Base-by-base conservation (phyloP, 768 basidiomycete genomes). In the Ramaria sp. region DNA sequence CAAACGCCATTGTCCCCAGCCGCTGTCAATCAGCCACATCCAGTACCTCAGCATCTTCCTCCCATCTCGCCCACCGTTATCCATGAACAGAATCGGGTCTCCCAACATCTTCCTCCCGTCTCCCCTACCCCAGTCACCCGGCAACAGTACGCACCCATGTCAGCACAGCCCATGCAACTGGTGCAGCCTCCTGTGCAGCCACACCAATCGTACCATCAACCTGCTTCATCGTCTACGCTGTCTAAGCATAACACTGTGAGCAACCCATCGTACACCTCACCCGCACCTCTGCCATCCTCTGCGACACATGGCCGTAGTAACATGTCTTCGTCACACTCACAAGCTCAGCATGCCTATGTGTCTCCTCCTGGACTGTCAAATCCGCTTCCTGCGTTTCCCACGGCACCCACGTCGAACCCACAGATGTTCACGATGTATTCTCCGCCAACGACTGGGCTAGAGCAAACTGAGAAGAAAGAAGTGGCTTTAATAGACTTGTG, bases 381-480 rank as follows among this genome's bases (percentile, higher is more conserved):
- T 33, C 53, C 67, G 30, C 67, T 87, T 6, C 79, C 85, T 0
- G 75, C 77, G 52, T 87, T 88, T 68, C 87, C 87, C 0, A 72
- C 71, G 30, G 86, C 72, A 6, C 87, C 86, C 5, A 84, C 82
- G 4, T 70, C 71, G 12, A 67, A 73, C 7, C 84, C 86, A 1
- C 80, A 82, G 64, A 53, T 72, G 5, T 80, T 77, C 66, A 68
- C 77, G 27, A 60, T 75, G 65, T 81, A 83, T 62, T 71, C 68
- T 9, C 67, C 78, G 4, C 71, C 81, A 17, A 71, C 79, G 4
- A 66, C 71, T 39, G 76, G 71, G 6, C 66, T 78, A n/a, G 72
- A 73, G 38, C 78, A 79, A 49, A 75, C 77, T 59, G 83, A 85
- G 59, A 78, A 85, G 64, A 79, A 84, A 70, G 86, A 88, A 57